A percentile compares a stretch with the other conserved stretches of the same genome.
Conservation (phyloP, 345 rosid genomes). For the Populus tremula region DNA sequence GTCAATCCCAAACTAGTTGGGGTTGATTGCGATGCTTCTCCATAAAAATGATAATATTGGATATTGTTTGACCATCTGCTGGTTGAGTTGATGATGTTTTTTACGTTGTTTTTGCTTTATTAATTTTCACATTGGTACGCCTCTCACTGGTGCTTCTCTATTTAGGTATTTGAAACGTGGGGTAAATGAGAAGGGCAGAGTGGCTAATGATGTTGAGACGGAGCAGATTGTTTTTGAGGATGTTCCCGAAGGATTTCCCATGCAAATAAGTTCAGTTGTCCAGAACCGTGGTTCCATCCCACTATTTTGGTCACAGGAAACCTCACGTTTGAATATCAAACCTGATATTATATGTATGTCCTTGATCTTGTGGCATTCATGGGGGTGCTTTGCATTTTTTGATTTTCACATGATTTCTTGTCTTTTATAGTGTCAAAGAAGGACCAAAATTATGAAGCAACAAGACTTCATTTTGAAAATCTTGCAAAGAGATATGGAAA, state of each 20-base stretch:
- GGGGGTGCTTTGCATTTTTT: slow-evolving; percentile 6
- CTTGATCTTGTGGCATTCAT: slow-evolving; percentile 16
- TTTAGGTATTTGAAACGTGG: slow-evolving; percentile 95
- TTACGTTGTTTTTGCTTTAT: not conserved
- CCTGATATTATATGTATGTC: slow-evolving; percentile 92
- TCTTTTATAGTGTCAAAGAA: slow-evolving; percentile 65
- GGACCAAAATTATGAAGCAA: slow-evolving; percentile 89
- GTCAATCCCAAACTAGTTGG: not conserved
- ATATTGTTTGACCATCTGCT: not conserved
- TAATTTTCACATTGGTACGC: not conserved
- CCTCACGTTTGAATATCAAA: slow-evolving; percentile 86
- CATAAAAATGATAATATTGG: not conserved
- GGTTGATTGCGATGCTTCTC: not conserved
- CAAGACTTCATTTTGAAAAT: slow-evolving; percentile 89
- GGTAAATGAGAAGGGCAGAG: slow-evolving; percentile 89
- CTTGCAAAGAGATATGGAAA: slow-evolving; percentile 87
- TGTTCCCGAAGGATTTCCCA: slow-evolving; percentile 64
- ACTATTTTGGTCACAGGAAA: slow-evolving; percentile 98
- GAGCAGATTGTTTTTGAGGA: slow-evolving; percentile 92
- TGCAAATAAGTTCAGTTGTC: slow-evolving; percentile 81
- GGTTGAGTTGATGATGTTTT: not conserved
- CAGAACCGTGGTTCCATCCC: slow-evolving; percentile 99
- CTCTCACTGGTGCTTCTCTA: slow-evolving; percentile 1
- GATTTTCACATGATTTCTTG: slow-evolving; percentile 19
- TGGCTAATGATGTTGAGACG: slow-evolving; percentile 98